phyloP scores from a whole-genome alignment of 306 rosid species.

The Cicer pinnatifidum region DNA sequence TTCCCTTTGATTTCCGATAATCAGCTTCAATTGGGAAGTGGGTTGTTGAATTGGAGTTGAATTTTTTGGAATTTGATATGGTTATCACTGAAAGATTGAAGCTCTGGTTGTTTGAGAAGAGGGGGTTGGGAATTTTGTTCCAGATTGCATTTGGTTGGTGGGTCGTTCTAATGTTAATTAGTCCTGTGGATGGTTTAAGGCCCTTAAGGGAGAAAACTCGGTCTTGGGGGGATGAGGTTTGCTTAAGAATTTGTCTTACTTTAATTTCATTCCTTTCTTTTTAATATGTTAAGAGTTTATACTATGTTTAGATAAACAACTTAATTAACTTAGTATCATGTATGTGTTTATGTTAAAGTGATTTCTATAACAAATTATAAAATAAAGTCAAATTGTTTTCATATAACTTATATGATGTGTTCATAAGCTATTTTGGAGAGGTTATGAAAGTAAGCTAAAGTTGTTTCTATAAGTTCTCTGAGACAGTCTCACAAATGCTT shows the following conservation, averaged over 20 bases:
- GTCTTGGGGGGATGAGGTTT: constrained; percentile 94
- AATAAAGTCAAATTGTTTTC: no score
- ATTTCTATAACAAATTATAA: no score
- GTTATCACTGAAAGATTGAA: constrained; percentile 47
- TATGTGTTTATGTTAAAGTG: no score
- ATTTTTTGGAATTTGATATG: constrained; percentile 51
- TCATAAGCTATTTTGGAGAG: no score
- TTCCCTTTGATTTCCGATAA: constrained; percentile 44
- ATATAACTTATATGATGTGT: no score
- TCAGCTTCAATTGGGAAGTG: constrained; percentile 49
- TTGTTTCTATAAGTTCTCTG: no score
- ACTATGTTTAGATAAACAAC: no score
- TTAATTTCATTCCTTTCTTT: neutral
- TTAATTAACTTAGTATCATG: no score
- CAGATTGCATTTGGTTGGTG: constrained; percentile 54
- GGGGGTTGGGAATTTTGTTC: constrained; percentile 49
- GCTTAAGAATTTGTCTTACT: constrained; percentile 36
- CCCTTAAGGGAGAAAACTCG: constrained; percentile 85
- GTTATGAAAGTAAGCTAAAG: no score
- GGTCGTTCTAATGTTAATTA: constrained; percentile 52
- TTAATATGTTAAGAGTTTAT: no score
- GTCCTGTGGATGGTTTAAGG: constrained; percentile 71
- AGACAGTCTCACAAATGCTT: no score
- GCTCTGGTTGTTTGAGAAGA: constrained; percentile 46
- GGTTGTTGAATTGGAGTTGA: constrained; percentile 57